Conservation (phyloP, 805 yeast genomes). For the Candida jianshihensis region DNA sequence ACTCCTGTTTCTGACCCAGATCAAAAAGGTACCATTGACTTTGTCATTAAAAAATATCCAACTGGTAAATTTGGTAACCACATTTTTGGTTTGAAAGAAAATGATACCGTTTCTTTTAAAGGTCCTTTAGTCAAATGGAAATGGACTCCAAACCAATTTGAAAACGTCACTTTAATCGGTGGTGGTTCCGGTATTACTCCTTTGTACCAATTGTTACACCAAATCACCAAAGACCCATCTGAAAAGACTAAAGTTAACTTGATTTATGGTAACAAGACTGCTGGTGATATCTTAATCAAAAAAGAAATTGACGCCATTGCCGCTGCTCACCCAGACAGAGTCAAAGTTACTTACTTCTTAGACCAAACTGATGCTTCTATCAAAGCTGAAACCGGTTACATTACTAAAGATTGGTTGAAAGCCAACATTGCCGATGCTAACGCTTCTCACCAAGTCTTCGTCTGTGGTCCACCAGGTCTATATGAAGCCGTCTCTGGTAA, state of each 20-base stretch:
- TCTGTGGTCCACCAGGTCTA: constrained; percentile 94
- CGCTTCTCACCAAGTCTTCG: constrained; percentile 67
- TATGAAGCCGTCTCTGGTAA: constrained; percentile 83
- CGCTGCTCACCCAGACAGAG: constrained; percentile 65
- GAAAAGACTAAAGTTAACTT: constrained; percentile 87
- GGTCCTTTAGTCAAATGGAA: constrained; percentile 92
- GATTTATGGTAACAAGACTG: constrained; percentile 72
- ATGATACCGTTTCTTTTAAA: constrained; percentile 83
- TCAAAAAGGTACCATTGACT: constrained; percentile 66
- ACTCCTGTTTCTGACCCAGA: constrained; percentile 78
- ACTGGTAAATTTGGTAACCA: constrained; percentile 80
- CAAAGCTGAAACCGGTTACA: constrained; percentile 65
- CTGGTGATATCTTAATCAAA: constrained; percentile 76
- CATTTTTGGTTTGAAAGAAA: constrained; percentile 58
- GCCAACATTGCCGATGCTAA: constrained; percentile 57
- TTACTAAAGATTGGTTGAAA: constrained; percentile 66
- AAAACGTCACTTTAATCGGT: constrained; percentile 76
- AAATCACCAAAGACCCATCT: constrained; percentile 67
- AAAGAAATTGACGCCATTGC: constrained; percentile 68
- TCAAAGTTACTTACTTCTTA: constrained; percentile 71
- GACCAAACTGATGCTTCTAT: constrained; percentile 44
- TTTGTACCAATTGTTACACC: constrained; percentile 77
- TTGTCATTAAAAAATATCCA: constrained; percentile 79
- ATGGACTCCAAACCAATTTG: constrained; percentile 81
- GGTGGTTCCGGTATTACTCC: constrained; percentile 99